Evolutionary conservation across 2,329 filamentous ascomycete species (phyloP).

Genomic region (Aspergillus alliaceus): DNA sequence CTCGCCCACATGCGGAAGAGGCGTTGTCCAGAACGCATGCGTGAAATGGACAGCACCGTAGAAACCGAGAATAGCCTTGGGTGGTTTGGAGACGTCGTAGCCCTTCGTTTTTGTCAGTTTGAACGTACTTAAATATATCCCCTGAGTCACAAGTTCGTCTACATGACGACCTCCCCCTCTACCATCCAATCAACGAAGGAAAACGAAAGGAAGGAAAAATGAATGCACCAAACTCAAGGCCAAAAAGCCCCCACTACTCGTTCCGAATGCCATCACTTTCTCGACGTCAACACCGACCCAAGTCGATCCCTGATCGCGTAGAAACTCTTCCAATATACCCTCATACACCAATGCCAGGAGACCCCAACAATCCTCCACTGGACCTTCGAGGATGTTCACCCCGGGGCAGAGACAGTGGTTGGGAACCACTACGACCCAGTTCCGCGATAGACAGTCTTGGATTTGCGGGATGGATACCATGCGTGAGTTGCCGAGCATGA

Average conservation of each 20-base stretch:
- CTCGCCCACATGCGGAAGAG: conserved; percentile 30
- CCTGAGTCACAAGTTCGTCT: no score
- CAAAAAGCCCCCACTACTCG: conserved; percentile 50
- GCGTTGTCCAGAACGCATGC: conserved; percentile 38
- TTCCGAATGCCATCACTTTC: conserved; percentile 48
- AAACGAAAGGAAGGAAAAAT: not conserved
- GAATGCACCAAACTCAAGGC: conserved; percentile 44
- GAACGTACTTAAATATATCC: no score
- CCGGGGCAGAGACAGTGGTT: conserved; percentile 47
- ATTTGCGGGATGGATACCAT: conserved; percentile 43
- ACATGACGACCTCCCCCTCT: no score
- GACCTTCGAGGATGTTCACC: conserved; percentile 45
- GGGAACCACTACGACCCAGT: conserved; percentile 42
- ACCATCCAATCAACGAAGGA: no score
- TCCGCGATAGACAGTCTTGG: conserved; percentile 36
- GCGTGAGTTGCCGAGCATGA: conserved; percentile 42
- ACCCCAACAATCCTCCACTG: conserved; percentile 48
- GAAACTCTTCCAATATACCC: conserved; percentile 30
- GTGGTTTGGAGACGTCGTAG: conserved; percentile 36
- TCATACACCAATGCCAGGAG: conserved; percentile 44
- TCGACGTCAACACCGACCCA: conserved; percentile 26
- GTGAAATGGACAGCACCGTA: conserved; percentile 45
- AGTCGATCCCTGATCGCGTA: conserved; percentile 15
- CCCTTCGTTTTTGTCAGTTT: no score
- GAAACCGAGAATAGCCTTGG: conserved; percentile 43